Base-by-base conservation (phyloP, 768 basidiomycete genomes). In the Trametes cubensis region DNA sequence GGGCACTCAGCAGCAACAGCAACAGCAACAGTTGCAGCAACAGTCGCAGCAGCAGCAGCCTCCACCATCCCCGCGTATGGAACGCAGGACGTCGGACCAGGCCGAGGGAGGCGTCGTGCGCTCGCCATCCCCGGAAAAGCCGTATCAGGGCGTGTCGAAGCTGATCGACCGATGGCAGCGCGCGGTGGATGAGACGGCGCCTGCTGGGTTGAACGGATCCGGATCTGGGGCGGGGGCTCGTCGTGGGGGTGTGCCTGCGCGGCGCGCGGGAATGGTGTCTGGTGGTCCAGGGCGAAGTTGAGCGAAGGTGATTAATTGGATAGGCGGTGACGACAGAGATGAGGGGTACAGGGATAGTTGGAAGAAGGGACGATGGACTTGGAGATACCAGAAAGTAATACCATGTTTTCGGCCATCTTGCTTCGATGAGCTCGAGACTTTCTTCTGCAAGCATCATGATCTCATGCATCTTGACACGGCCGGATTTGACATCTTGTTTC, bases 131-230 rank as follows among this genome's bases (percentile, higher is more conserved):
- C 89, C 90, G 8, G 92, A 94, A 70, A 80, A 81, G 57, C 88
- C 89, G 34, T 94, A 87, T 72, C 87, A 85, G 69, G 92, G 92
- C 40, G 92, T 94, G 46, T 88, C 90, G 28, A 90, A 82, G 75
- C 79, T 94, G 39, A 94, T 94, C 65, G 90, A 92, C 70, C 85
- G 93, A 70, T 94, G 92, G 92, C 90, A 94, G 73, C 85, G 84
- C 60, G 93, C 89, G 75, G 85, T 87, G 39, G 86, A 82, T 57
- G 64, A 66, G 38, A 61, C 67, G 41, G 28, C 20, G 28, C 60
- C 46, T 21, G 55, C 41, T 34, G 58, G 21, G 45, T 49, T 49
- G 48, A 26, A 49, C 25, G 48, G 42, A 6, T 44, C 42, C 25
- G 48, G 42, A 17, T 44, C 42, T 6, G 42, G 42, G 6, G 42